Evolutionary conservation across 192 early-diverging fungal genomes (phyloP).

Genomic region (Entomortierella parvispora): DNA sequence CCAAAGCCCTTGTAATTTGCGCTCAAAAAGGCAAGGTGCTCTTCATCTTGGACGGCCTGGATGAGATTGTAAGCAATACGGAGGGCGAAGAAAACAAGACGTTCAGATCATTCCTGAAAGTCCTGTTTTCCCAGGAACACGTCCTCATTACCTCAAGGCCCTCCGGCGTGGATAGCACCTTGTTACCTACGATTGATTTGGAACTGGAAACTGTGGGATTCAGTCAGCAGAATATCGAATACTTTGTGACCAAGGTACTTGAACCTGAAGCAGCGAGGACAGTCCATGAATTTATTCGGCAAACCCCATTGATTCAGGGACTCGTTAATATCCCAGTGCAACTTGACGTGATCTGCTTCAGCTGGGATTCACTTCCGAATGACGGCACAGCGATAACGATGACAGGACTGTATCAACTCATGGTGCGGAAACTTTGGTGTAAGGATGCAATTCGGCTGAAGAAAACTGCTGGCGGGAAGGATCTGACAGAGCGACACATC

Average conservation of each 20-base stretch:
- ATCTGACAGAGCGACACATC: constrained; percentile 5
- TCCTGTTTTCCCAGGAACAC: neutral
- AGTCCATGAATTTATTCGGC: constrained; percentile 18
- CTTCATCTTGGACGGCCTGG: constrained; percentile 27
- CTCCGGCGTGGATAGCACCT: neutral
- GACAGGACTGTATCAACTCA: constrained; percentile 8
- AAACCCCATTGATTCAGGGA: constrained; percentile 14
- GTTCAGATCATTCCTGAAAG: neutral
- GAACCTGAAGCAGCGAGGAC: neutral
- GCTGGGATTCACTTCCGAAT: constrained; percentile 7
- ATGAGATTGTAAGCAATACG: constrained; percentile 3
- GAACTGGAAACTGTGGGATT: constrained; percentile 15
- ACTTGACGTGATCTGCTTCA: constrained; percentile 15
- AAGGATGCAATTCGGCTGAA: constrained; percentile 3
- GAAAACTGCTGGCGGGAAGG: neutral
- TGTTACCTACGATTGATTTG: neutral
- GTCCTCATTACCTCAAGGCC: constrained; percentile 14
- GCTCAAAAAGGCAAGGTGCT: constrained; percentile 4
- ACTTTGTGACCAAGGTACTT: neutral
- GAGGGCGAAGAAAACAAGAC: neutral
- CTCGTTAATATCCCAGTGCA: constrained; percentile 25
- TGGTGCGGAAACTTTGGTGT: constrained; percentile 15
- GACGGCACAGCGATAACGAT: constrained; percentile 8
- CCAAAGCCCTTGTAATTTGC: neutral
- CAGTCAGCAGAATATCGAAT: constrained; percentile 9